Evolutionary conservation across 495 filamentous ascomycete species (phyloP).

Genomic region (Neurospora sp.): DNA sequence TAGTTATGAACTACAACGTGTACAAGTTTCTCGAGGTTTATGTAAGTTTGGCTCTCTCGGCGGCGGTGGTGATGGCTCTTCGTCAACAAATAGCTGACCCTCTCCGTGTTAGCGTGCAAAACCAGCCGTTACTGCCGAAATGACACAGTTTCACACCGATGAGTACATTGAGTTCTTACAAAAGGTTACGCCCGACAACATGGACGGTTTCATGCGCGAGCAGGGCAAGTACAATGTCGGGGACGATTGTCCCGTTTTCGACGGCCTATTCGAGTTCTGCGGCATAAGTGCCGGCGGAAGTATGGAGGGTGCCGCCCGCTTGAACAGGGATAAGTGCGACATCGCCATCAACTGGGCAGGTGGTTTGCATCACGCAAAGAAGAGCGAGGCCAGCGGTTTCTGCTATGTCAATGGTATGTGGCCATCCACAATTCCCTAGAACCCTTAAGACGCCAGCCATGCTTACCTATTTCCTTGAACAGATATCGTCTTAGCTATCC

Average conservation of each 20-base stretch:
- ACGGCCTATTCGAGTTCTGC: slow-evolving; percentile 96
- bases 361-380: slow-evolving; percentile 95
- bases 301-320: slow-evolving; percentile 89
- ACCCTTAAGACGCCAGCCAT: neutral
- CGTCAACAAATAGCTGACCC: slow-evolving; percentile 4
- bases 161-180: slow-evolving; percentile 98
- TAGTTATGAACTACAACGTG: slow-evolving; percentile 98
- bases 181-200: slow-evolving; percentile 96
- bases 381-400: slow-evolving; percentile 86
- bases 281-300: slow-evolving; percentile 94
- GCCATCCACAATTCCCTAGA: neutral
- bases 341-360: slow-evolving; percentile 99
- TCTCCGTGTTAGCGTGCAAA: slow-evolving; percentile 66
- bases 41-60: slow-evolving; percentile 42
- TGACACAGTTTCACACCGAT: slow-evolving; percentile 99
- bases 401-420: slow-evolving; percentile 90
- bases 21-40: slow-evolving; percentile 99
- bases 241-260: slow-evolving; percentile 96
- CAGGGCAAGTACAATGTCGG: slow-evolving; percentile 97
- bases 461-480: slow-evolving; percentile 1
- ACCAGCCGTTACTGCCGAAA: slow-evolving; percentile 88
- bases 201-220: slow-evolving; percentile 87
- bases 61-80: neutral
- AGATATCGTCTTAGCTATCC: slow-evolving; percentile 95
- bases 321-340: slow-evolving; percentile 92